These are phyloP conservation scores for Lepiota brunneoincarnata DNA, from an alignment of 768 basidiomycete genomes.

Conservation along the genomic window DNA sequence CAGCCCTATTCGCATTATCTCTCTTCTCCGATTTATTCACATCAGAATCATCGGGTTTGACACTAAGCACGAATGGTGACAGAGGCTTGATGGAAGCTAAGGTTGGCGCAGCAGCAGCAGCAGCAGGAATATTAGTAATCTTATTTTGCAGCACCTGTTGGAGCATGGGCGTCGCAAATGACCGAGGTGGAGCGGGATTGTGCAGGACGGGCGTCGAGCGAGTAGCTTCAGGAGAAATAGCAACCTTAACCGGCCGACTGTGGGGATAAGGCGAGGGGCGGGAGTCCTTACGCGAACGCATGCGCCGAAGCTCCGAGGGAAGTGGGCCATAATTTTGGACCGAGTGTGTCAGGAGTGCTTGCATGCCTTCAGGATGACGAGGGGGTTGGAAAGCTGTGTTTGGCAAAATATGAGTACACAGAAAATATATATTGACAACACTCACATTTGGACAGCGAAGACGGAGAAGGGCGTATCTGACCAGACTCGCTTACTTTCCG, in stretches of 20 bases:
- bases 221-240: slow-evolving; percentile 32
- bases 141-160: slow-evolving; percentile 40
- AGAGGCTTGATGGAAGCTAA: slow-evolving; percentile 40
- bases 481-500: slow-evolving; percentile 66
- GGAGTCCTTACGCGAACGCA: slow-evolving; percentile 67
- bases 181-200: neutral
- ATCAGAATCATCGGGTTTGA: slow-evolving; percentile 12
- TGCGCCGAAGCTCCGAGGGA: slow-evolving; percentile 66
- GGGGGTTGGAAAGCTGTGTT: slow-evolving; percentile 70
- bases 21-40: slow-evolving; percentile 39
- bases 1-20: slow-evolving; percentile 28
- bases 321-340: slow-evolving; percentile 69
- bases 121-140: slow-evolving; percentile 30
- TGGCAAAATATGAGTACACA: slow-evolving; percentile 8
- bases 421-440: slow-evolving; percentile 12
- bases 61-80: slow-evolving; percentile 30
- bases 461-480: slow-evolving; percentile 69
- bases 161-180: slow-evolving; percentile 30
- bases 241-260: slow-evolving; percentile 41
- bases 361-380: slow-evolving; percentile 60
- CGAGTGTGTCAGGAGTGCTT: slow-evolving; percentile 70
- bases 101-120: slow-evolving; percentile 32
- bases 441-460: slow-evolving; percentile 73
- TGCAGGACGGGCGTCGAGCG: neutral
- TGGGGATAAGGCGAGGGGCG: slow-evolving; percentile 73